Base-by-base conservation (phyloP, 2,329 filamentous ascomycete genomes). In the Paraphaeosphaeria sporulosa region DNA sequence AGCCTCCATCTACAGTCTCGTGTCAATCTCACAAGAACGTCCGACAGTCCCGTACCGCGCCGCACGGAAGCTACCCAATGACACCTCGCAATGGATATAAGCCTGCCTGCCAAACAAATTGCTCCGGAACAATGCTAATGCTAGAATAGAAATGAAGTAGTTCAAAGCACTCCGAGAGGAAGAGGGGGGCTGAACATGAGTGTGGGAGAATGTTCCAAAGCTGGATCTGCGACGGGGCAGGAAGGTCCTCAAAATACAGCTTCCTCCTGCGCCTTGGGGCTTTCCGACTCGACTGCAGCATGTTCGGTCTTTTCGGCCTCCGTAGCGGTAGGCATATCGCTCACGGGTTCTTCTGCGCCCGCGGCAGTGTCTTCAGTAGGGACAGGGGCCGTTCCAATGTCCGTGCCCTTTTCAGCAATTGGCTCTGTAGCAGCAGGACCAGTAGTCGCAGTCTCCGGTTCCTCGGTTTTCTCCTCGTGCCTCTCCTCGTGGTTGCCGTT, bases 81-180 rank as follows among this genome's bases (percentile, higher is more conserved):
- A 68, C 69, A 71, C 71, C 67, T 53, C 64, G 53, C 61, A 65
- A 69, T 71, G 68, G 63, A 67, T 68, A 70, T 71, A 71, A 69
- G 60, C 63, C 25, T 69, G 59, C 64, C 25, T 27, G 25, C 56
- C 66, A 66, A 67, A 66, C 67, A 66, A 68, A 65, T 65, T 68
- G 74, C 73, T 75, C 73, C 73, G 64, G 71, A 65, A 75, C 25
- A 76, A 77, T 76, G 73, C 73, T 71, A 57, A 64, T 65, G 63
- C 40, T 38, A 62, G 64, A 67, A 66, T 38, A 62, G 64, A 67
- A 65, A 57, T 46, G 64, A 69, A 63, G 40, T 62, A 57, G 62
- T 56, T 55, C 34, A 49, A 30, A 46, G 58, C 34, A 44, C 47
- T 58, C 53, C 32, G 23, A 44, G 19, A 40, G 15, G 6, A 50